Evolutionary conservation across 352 stramenopile genomes (phyloP).

Genomic region (Globisporangium irregulare): DNA sequence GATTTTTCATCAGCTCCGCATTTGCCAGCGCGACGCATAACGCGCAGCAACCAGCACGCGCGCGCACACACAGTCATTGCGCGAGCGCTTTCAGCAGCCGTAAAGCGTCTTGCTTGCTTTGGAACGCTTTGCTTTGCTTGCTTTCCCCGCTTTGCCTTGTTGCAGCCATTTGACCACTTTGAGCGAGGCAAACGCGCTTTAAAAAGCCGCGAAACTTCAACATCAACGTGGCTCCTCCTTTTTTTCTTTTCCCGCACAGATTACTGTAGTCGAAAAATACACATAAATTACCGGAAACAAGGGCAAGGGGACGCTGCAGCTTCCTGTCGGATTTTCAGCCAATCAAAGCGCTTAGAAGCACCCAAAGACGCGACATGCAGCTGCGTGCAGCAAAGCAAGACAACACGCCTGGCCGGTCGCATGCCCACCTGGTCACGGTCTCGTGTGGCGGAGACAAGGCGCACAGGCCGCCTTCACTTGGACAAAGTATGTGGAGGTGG

Average conservation of each 20-base stretch:
- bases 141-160: background rate
- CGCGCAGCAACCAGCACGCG: background rate
- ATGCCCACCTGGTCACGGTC: background rate
- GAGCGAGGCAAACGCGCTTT: background rate
- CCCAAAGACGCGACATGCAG: conserved; percentile 3
- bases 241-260: background rate
- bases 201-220: conserved; percentile 4
- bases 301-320: background rate
- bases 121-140: background rate
- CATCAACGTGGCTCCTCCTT: conserved; percentile 2
- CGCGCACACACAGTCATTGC: no score
- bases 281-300: background rate
- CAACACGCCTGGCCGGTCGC: background rate
- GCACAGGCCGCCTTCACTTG: background rate
- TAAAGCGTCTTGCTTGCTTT: no score
- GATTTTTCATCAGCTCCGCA: background rate
- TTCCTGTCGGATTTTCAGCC: background rate
- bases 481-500: background rate
- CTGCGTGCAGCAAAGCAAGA: conserved; percentile 4
- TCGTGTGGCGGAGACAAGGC: background rate
- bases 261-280: background rate
- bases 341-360: background rate
- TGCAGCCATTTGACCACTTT: background rate
- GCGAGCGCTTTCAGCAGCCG: no score
- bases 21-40: no score